A percentile compares a stretch with the other conserved stretches of the same genome.
Conservation (phyloP, 2,329 filamentous ascomycete genomes). For the Moelleriella libera region DNA sequence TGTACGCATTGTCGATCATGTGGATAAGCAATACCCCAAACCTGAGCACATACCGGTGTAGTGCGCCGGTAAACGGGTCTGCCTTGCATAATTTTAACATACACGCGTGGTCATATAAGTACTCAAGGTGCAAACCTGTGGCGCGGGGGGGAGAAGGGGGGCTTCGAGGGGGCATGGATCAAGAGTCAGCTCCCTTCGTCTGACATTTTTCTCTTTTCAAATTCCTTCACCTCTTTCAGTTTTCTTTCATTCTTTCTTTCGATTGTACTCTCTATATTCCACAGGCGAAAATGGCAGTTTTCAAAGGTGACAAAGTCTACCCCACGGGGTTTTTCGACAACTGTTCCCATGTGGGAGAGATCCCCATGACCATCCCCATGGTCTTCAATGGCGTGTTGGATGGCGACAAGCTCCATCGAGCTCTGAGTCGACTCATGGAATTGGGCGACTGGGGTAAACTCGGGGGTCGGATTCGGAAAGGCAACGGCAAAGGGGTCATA, state of each 20-base stretch:
- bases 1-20: too few species aligned
- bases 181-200: too few species aligned
- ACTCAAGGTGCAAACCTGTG: too few species aligned
- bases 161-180: too few species aligned
- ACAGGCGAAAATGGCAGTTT: not conserved
- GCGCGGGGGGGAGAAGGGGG: too few species aligned
- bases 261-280: not conserved
- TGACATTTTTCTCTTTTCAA: not conserved
- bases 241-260: not conserved
- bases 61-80: too few species aligned
- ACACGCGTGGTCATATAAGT: too few species aligned
- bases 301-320: slow-evolving; percentile 1
- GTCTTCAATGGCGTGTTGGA: slow-evolving; percentile 17
- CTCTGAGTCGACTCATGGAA: slow-evolving; percentile 20
- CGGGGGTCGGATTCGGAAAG: slow-evolving; percentile 24
- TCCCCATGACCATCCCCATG: not conserved
- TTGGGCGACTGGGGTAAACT: slow-evolving; percentile 27
- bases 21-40: too few species aligned
- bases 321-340: slow-evolving; percentile 2
- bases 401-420: slow-evolving; percentile 16
- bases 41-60: too few species aligned
- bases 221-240: not conserved
- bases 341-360: not conserved
- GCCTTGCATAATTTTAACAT: too few species aligned
- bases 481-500: slow-evolving; percentile 11